Evolutionary conservation across 345 rosid species (phyloP).

Genomic region (Clarkia xantiana): DNA sequence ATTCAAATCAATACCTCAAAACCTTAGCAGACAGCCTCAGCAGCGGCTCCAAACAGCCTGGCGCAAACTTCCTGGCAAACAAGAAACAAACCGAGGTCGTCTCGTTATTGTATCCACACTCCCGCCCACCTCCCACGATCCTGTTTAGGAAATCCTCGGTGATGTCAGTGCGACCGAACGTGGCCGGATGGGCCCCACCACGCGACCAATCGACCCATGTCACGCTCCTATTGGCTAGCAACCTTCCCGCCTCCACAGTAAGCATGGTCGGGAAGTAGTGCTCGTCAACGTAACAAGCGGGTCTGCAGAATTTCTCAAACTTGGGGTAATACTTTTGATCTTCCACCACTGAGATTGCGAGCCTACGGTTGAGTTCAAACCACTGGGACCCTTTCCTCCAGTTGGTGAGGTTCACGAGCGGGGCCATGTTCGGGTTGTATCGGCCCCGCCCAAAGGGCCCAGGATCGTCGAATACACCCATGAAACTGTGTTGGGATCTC

Average conservation of each 20-base stretch:
- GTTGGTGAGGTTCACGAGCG: constrained; percentile 52
- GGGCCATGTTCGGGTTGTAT: constrained; percentile 58
- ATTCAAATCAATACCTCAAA: constrained; percentile 24
- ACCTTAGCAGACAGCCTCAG: constrained; percentile 29
- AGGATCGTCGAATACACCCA: constrained; percentile 81
- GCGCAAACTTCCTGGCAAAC: constrained; percentile 77
- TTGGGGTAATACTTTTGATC: constrained; percentile 51
- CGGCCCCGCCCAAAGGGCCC: constrained; percentile 87
- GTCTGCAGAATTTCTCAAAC: constrained; percentile 61
- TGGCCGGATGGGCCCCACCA: constrained; percentile 89
- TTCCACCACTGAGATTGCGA: constrained; percentile 52
- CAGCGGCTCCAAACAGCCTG: constrained; percentile 60
- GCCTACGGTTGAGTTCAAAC: constrained; percentile 74
- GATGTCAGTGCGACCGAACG: constrained; percentile 61
- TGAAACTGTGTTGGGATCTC: constrained; percentile 56
- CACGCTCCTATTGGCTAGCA: constrained; percentile 66
- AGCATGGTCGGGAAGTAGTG: constrained; percentile 95
- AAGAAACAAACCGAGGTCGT: constrained; percentile 38
- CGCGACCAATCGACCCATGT: constrained; percentile 99
- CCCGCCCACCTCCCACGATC: too few species aligned
- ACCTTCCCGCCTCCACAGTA: constrained; percentile 44
- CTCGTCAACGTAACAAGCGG: constrained; percentile 88
- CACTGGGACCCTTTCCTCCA: constrained; percentile 97
- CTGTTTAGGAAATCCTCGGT: constrained; percentile 42
- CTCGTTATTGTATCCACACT: constrained; percentile 48